A percentile compares a stretch with the other conserved stretches of the same genome.
These are phyloP conservation scores for Ambrosia hybrid DNA, from an alignment of 140 eudicot genomes.

Conservation along the genomic window DNA sequence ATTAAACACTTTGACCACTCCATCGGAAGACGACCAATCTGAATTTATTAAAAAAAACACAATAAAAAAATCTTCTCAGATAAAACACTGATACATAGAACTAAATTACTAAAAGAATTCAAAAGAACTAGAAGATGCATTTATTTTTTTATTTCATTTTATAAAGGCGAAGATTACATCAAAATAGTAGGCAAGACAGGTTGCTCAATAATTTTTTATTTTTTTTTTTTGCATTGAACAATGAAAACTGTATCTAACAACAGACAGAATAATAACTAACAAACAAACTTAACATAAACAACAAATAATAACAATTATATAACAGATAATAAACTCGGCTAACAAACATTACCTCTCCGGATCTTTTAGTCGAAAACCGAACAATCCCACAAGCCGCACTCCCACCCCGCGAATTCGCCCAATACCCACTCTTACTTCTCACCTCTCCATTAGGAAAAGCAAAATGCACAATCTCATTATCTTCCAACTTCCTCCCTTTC, in stretches of 20 bases:
- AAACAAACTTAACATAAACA: background rate
- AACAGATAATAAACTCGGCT: no score
- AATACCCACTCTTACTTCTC: constrained; percentile 25
- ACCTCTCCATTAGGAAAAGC: constrained; percentile 43
- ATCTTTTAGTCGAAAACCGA: constrained; percentile 68
- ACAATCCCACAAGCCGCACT: constrained; percentile 56
- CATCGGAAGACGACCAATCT: constrained; percentile 89
- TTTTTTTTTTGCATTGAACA: no score
- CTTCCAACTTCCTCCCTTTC: constrained; percentile 66
- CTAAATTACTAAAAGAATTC: no score
- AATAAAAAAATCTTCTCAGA: background rate
- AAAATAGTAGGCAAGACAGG: no score
- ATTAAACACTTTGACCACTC: constrained; percentile 83
- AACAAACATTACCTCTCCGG: constrained; percentile 56
- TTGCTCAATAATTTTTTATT: no score
- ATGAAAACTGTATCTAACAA: no score
- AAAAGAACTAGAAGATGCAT: no score
- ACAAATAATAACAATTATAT: no score
- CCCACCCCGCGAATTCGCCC: constrained; percentile 36
- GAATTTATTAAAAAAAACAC: background rate
- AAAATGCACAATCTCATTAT: constrained; percentile 78
- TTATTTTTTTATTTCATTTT: no score
- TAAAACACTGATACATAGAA: background rate
- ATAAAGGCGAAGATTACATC: no score
- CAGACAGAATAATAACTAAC: no score